Evolutionary conservation across 2,329 filamentous ascomycete species (phyloP), one percentile per base, ranked within the genome.

Genomic region (Monosporascus sp.): DNA sequence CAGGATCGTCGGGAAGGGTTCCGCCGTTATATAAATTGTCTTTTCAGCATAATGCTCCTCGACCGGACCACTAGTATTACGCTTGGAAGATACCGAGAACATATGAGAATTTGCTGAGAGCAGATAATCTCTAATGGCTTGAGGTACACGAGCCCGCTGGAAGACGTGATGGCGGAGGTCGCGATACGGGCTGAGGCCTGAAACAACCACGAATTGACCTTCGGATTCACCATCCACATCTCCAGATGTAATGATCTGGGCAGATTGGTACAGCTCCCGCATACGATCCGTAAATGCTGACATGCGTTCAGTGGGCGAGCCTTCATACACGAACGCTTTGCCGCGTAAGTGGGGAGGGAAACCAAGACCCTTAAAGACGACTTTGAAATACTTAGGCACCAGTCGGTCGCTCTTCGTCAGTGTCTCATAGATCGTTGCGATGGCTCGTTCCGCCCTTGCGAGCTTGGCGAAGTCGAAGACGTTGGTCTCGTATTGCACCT

Each of bases 291-390:
- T 90, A 63, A 97, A 97, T 5, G 85, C 86, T 1, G 85, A 83
- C 41, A 90, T 84, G 22, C 88, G 83, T 70, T 97, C 93, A 7
- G 78, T 84, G 1, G 87, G 79, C 2, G 85, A 82, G 0, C 89
- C 91, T 70, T 97, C 91, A 63, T 95, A 96, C 52, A 97, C 87
- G 69, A 91, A 97, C 55, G 93, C 87, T 72, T 96, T 96, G 70
- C 97, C 91, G 50, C 91, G 82, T 22, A 97, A 70, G 48, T 80
- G 87, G 2, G 84, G 65, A 1, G 92, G 89, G 70, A 97, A 97
- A 1, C 93, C 92, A 51, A 96, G 82, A 5, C 93, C 93, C 65
- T 87, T 89, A 75, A 94, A 97, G 14, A 86, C 80, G 28, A 97
- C 92, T 59, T 89, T 88, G 81, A 96, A 97, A 72, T 96, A 97